Base-by-base conservation (phyloP, 2,329 filamentous ascomycete species). In the Cladosporium sp. region DNA sequence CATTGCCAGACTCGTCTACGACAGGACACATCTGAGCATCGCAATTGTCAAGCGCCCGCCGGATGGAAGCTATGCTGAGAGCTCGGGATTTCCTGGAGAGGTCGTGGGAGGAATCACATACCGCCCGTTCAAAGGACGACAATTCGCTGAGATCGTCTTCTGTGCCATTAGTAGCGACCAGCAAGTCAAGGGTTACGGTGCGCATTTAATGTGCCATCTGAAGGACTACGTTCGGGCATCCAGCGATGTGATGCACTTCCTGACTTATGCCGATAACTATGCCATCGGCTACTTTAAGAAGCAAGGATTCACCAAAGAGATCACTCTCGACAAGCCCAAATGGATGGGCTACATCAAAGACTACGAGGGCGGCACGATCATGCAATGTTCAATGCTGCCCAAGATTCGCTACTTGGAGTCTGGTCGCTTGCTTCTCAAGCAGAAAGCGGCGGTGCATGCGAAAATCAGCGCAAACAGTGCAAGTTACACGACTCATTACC, bases 301-400 rank as follows among this genome's bases (percentile, higher is more conserved):
- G 67, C 93, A 98, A 67, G 93, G 93, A 0, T 98, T 98, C 65
- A 97, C 93, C 1, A 98, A 98, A 67, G 92, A 98, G 62, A 97
- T 98, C 56, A 95, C 91, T 0, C 80, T 98, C 1, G 87, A 93
- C 52, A 86, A 84, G 62, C 83, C 85, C 2, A 84, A 89, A 3
- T 98, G 93, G 93, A 97, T 97, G 93, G 93, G 93, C 2, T 98
- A 97, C 63, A 98, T 98, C 74, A 98, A 98, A 67, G 93, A 98
- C 67, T 98, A 98, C 68, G 93, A 98, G 70, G 93, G 93, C 51
- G 93, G 93, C 52, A 98, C 93, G 0, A 95, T 98, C 54, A 98
- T 98, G 93, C 93, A 98, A 72, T 98, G 93, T 65, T 89, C 86
- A 46, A 97, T 98, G 93, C 79, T 98, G 16, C 92, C 92, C 7